phyloP scores from a whole-genome alignment of 2,329 filamentous ascomycete genomes.

The Huntiella moniliformis region DNA sequence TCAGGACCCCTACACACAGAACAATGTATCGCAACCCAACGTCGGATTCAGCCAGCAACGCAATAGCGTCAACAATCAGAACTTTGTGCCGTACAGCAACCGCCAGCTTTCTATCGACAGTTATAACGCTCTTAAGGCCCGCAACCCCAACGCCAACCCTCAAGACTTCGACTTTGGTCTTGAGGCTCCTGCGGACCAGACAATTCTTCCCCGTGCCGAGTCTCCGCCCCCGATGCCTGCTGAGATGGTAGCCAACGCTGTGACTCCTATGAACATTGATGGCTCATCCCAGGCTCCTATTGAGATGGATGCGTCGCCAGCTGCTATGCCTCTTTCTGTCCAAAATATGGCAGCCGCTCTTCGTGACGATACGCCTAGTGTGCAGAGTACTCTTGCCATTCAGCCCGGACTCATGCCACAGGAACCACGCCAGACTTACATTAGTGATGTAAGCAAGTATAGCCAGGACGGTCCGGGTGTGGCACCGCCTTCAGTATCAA shows the following conservation, averaged over 20 bases:
- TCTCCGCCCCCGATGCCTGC: constrained; percentile 43
- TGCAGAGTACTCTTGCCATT: constrained; percentile 53
- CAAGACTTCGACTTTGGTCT: constrained; percentile 17
- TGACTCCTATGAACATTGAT: constrained; percentile 23
- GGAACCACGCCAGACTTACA: constrained; percentile 22
- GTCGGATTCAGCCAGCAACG: neutral
- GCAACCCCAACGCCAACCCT: constrained; percentile 3
- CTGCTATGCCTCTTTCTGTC: constrained; percentile 19
- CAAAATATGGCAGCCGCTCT: constrained; percentile 15
- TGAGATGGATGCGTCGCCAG: constrained; percentile 59
- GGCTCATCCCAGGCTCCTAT: constrained; percentile 20
- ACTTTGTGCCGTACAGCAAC: constrained; percentile 9
- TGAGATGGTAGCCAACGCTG: constrained; percentile 29
- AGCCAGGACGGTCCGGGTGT: constrained; percentile 32
- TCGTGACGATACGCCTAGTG: constrained; percentile 50
- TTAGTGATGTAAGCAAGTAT: constrained; percentile 55
- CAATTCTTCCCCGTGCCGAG: constrained; percentile 36
- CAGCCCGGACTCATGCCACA: constrained; percentile 31
- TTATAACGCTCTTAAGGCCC: constrained; percentile 17
- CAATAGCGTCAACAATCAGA: constrained; percentile 7
- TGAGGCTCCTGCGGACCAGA: constrained; percentile 26
- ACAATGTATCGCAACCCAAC: neutral
- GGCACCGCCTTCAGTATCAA: neutral
- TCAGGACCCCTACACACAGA: constrained; percentile 2
- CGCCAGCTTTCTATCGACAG: constrained; percentile 15